Conservation (phyloP, 192 early-diverging fungal genomes). For the Glomus cerebriforme region DNA sequence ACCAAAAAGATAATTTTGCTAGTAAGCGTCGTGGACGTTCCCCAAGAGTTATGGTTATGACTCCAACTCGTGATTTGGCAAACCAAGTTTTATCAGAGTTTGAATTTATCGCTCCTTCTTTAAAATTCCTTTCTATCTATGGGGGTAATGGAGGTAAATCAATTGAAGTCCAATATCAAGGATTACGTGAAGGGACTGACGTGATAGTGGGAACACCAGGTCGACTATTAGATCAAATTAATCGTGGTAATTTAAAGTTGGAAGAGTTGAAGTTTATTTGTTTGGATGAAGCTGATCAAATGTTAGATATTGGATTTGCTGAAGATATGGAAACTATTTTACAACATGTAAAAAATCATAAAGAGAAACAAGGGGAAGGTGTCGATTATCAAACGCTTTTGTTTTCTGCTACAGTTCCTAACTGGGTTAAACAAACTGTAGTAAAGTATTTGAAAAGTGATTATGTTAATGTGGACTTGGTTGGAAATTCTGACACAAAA, state of each 20-base stretch:
- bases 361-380: conserved; percentile 46
- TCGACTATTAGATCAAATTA: conserved; percentile 80
- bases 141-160: conserved; percentile 94
- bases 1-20: neutral
- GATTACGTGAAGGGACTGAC: conserved; percentile 73
- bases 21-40: conserved; percentile 45
- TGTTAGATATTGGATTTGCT: conserved; percentile 81
- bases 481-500: conserved; percentile 85
- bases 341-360: conserved; percentile 75
- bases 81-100: conserved; percentile 87
- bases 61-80: conserved; percentile 87
- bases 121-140: conserved; percentile 75
- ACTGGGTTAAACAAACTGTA: conserved; percentile 76
- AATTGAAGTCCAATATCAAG: conserved; percentile 82
- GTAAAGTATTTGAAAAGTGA: conserved; percentile 55
- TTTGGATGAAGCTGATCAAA: conserved; percentile 85
- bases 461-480: conserved; percentile 77
- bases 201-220: conserved; percentile 84
- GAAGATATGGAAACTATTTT: conserved; percentile 83
- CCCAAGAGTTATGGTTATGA: conserved; percentile 59
- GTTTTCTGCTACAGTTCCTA: conserved; percentile 84
- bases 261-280: conserved; percentile 61
- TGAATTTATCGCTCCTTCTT: conserved; percentile 60
- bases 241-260: conserved; percentile 76
- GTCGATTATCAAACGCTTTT: conserved; percentile 74